phyloP scores from a whole-genome alignment of 2,329 filamentous ascomycete genomes.

The Macroventuria anomochaeta region DNA sequence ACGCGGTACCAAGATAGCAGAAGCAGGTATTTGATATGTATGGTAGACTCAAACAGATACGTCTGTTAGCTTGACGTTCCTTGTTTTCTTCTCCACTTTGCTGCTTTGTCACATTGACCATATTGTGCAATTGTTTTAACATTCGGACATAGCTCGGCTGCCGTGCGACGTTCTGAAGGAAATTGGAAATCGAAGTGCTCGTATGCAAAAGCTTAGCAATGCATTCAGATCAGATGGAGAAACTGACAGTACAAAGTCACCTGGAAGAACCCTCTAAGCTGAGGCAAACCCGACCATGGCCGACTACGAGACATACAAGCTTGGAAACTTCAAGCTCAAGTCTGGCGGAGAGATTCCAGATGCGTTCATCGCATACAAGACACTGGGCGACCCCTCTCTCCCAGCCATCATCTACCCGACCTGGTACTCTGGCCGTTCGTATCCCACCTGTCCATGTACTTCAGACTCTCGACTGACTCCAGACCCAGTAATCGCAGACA shows the following conservation, averaged over 20 bases:
- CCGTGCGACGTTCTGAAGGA: not conserved
- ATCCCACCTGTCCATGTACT: constrained; percentile 5
- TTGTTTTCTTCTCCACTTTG: not conserved
- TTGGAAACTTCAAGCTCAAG: constrained; percentile 72
- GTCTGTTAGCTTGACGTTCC: too few species aligned
- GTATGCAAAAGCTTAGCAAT: constrained; percentile 4
- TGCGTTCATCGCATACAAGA: constrained; percentile 78
- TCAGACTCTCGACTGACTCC: not conserved
- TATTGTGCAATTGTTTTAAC: constrained; percentile 2
- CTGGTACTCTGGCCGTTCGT: constrained; percentile 71
- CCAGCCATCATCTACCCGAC: constrained; percentile 78
- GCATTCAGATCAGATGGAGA: not conserved
- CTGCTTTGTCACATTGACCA: not conserved
- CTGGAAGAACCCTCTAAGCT: not conserved
- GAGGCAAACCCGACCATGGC: not conserved
- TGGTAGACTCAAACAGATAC: not conserved
- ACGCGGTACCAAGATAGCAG: constrained; percentile 1
- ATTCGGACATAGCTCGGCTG: constrained; percentile 2
- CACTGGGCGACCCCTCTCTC: constrained; percentile 67
- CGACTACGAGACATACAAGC: constrained; percentile 59
- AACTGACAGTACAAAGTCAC: not conserved
- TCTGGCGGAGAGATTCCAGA: constrained; percentile 66
- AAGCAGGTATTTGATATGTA: constrained; percentile 7
- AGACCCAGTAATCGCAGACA: constrained; percentile 65
- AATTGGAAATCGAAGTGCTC: not conserved